Conservation (phyloP, 2,329 filamentous ascomycete species). For the Ceratocystis ficicola region DNA sequence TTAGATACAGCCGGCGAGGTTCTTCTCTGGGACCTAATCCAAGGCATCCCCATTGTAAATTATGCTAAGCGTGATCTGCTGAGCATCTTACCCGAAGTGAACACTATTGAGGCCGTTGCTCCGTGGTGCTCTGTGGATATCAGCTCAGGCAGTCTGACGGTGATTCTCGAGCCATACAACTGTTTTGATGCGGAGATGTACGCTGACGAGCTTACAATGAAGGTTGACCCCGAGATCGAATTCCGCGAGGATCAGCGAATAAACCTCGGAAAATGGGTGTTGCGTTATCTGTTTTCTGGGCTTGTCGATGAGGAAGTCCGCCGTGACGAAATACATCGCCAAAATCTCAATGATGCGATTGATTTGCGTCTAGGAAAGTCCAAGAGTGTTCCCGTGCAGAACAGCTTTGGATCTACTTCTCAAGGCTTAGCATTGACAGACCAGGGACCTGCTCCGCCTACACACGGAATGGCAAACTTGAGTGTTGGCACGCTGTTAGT, state of each 20-base stretch:
- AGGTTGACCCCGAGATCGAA: slow-evolving; percentile 51
- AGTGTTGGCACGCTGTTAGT: slow-evolving; percentile 12
- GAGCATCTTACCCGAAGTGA: slow-evolving; percentile 76
- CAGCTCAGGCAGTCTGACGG: slow-evolving; percentile 79
- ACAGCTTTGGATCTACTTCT: neutral
- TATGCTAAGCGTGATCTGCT: slow-evolving; percentile 91
- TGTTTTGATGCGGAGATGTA: slow-evolving; percentile 98
- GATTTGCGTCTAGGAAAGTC: slow-evolving; percentile 46
- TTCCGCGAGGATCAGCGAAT: slow-evolving; percentile 93
- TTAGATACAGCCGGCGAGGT: slow-evolving; percentile 93
- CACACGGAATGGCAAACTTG: neutral
- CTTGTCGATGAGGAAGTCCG: slow-evolving; percentile 83
- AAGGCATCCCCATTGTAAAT: slow-evolving; percentile 79
- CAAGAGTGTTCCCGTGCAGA: slow-evolving; percentile 28
- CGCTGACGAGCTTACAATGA: slow-evolving; percentile 69
- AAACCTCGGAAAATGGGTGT: slow-evolving; percentile 91
- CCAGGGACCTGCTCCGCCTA: neutral
- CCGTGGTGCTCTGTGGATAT: slow-evolving; percentile 96
- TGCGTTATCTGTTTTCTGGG: slow-evolving; percentile 81
- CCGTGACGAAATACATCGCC: slow-evolving; percentile 63
- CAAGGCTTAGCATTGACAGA: neutral
- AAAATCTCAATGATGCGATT: slow-evolving; percentile 50
- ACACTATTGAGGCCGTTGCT: slow-evolving; percentile 76
- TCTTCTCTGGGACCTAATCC: slow-evolving; percentile 80
- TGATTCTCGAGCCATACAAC: slow-evolving; percentile 84